Percentiles rank a stretch among this genome's conserved stretches.
Evolutionary conservation across 805 yeast species (phyloP).

Genomic region (Candida koratica): DNA sequence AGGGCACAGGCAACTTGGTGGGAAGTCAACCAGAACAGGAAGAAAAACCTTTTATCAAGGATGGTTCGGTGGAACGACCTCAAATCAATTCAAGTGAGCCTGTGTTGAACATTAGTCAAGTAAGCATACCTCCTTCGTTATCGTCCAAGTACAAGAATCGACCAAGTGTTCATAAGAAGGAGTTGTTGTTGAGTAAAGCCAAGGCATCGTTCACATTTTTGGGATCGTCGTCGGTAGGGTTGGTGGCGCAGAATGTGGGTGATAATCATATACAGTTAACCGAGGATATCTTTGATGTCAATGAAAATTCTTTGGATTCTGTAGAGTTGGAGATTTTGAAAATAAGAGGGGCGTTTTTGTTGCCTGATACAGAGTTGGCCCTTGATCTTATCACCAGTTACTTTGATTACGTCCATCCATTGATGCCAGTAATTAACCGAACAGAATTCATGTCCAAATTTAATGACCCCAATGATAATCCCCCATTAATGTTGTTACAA

Average conservation of each 20-base stretch:
- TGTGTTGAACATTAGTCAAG: slow-evolving; percentile 39
- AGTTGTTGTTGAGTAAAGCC: slow-evolving; percentile 23
- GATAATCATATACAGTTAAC: slow-evolving; percentile 46
- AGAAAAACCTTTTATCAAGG: neutral
- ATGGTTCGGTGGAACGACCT: slow-evolving; percentile 9
- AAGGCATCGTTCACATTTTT: slow-evolving; percentile 43
- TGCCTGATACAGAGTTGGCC: slow-evolving; percentile 59
- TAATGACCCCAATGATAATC: slow-evolving; percentile 54
- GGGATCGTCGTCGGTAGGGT: slow-evolving; percentile 51
- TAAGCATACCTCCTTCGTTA: slow-evolving; percentile 41
- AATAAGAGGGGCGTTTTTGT: slow-evolving; percentile 62
- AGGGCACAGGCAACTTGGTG: neutral
- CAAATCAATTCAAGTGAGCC: slow-evolving; percentile 28
- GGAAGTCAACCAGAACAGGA: slow-evolving; percentile 2
- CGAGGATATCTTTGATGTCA: slow-evolving; percentile 35
- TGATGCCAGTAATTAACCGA: slow-evolving; percentile 64
- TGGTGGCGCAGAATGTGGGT: slow-evolving; percentile 44
- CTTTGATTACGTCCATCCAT: slow-evolving; percentile 63
- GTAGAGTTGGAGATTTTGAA: slow-evolving; percentile 64
- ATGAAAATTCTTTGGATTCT: slow-evolving; percentile 41
- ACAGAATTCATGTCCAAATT: slow-evolving; percentile 55
- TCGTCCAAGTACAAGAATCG: slow-evolving; percentile 38
- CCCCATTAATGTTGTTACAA: slow-evolving; percentile 63
- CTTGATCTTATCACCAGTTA: slow-evolving; percentile 58
- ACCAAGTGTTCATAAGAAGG: slow-evolving; percentile 36